Conservation (phyloP, 257 asterid genomes). For the Solanum sejunctum region DNA sequence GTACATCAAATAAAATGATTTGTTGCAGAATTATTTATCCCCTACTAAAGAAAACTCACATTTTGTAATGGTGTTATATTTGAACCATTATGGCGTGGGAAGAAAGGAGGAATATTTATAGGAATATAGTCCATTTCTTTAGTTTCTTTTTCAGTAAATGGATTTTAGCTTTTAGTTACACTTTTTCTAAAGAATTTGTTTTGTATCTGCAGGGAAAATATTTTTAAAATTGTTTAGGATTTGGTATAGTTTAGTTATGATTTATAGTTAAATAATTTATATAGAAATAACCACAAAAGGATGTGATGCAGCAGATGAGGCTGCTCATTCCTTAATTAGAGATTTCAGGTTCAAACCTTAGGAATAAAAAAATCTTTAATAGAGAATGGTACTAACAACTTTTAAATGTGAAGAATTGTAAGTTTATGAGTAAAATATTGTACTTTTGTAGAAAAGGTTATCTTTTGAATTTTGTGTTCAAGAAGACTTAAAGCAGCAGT, state of each 20-base stretch:
- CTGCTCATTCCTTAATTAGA: too few species aligned
- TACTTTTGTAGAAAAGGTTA: neutral
- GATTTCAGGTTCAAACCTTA: too few species aligned
- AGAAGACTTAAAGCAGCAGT: neutral
- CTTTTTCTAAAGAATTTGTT: conserved; percentile 1
- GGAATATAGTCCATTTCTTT: neutral
- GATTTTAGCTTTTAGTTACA: conserved; percentile 1
- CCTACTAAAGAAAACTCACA: neutral
- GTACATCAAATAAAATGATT: neutral
- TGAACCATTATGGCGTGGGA: neutral
- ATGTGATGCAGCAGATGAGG: too few species aligned
- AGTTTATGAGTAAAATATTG: neutral
- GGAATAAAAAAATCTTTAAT: too few species aligned
- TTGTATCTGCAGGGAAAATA: neutral
- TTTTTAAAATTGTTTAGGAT: neutral
- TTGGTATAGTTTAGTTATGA: neutral
- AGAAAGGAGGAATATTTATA: neutral
- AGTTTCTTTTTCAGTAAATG: conserved; percentile 1
- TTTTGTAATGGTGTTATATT: neutral
- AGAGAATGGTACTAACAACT: too few species aligned
- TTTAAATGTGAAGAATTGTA: too few species aligned
- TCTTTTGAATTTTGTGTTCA: neutral
- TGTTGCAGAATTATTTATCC: neutral
- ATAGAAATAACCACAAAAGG: neutral
- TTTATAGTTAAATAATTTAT: neutral